These are phyloP conservation scores for Nitzschia sp. DNA, from an alignment of 108 stramenopile species.

Conservation along the genomic window DNA sequence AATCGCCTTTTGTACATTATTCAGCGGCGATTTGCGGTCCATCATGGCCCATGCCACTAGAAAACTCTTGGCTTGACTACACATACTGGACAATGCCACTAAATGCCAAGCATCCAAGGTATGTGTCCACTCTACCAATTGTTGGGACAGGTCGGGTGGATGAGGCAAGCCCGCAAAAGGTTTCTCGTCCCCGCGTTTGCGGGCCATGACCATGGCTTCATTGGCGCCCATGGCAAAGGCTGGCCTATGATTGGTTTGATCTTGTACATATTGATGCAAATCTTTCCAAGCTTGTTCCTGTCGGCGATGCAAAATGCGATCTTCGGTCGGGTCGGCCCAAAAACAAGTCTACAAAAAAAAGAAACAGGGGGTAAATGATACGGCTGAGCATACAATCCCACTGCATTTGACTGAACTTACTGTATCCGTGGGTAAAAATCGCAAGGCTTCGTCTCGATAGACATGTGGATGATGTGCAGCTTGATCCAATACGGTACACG, in stretches of 20 bases:
- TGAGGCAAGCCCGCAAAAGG: constrained; percentile 73
- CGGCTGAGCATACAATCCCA: not conserved
- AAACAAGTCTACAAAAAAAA: constrained; percentile 63
- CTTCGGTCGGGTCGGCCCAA: constrained; percentile 80
- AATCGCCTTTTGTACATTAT: constrained; percentile 60
- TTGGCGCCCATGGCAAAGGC: constrained; percentile 64
- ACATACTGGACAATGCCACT: constrained; percentile 71
- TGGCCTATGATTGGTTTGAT: constrained; percentile 40
- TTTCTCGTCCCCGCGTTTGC: constrained; percentile 47
- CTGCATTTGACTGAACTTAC: constrained; percentile 19
- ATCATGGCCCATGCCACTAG: constrained; percentile 76
- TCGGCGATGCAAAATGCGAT: constrained; percentile 70
- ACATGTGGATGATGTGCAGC: constrained; percentile 50
- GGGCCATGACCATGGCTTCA: constrained; percentile 73
- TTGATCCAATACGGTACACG: constrained; percentile 91
- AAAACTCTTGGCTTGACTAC: constrained; percentile 90
- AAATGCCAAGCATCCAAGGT: constrained; percentile 88
- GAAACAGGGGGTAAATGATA: not conserved
- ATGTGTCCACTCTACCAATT: constrained; percentile 54
- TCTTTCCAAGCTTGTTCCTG: constrained; percentile 70
- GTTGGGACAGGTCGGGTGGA: constrained; percentile 57
- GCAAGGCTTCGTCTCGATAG: constrained; percentile 52
- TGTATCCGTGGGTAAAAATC: constrained; percentile 89
- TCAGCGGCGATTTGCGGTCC: constrained; percentile 29
- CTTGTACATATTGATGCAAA: constrained; percentile 54